Evolutionary conservation across 202 grass and related monocot species (phyloP).

Genomic region (Zoysia matrella): DNA sequence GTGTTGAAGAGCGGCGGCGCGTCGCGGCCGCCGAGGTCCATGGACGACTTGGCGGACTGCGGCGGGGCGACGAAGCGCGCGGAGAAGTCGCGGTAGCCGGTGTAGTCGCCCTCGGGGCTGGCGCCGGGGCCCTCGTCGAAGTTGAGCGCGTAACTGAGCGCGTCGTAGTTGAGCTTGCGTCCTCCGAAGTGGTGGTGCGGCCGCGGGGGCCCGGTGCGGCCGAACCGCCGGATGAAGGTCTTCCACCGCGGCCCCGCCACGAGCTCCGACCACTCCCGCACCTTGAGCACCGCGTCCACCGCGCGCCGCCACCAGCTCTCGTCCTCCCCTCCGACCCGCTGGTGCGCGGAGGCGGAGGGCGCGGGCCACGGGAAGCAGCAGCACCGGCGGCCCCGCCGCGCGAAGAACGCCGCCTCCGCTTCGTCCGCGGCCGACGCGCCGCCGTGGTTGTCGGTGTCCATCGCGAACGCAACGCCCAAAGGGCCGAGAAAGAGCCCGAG

Average conservation of each 20-base stretch:
- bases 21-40: conserved; percentile 77
- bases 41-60: conserved; percentile 68
- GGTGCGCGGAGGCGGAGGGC: conserved; percentile 38
- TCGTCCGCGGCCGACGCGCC: conserved; percentile 36
- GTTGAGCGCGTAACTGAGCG: conserved; percentile 59
- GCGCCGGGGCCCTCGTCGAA: conserved; percentile 86
- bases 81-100: conserved; percentile 81
- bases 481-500: not conserved
- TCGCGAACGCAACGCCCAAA: not conserved
- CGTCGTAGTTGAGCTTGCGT: conserved; percentile 66
- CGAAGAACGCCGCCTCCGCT: conserved; percentile 56
- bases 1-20: conserved; percentile 50
- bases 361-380: conserved; percentile 62
- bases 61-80: conserved; percentile 68
- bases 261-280: conserved; percentile 88
- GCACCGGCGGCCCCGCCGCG: conserved; percentile 49
- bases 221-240: conserved; percentile 94
- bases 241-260: conserved; percentile 52
- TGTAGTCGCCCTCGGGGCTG: conserved; percentile 68
- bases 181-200: conserved; percentile 37
- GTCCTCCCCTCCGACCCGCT: conserved; percentile 43
- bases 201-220: conserved; percentile 37
- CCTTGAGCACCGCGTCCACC: conserved; percentile 65
- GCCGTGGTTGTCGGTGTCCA: conserved; percentile 39
- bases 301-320: conserved; percentile 70